Conservation (phyloP, 1,139 yeast genomes). For the Yamadazyma dushanensis region DNA sequence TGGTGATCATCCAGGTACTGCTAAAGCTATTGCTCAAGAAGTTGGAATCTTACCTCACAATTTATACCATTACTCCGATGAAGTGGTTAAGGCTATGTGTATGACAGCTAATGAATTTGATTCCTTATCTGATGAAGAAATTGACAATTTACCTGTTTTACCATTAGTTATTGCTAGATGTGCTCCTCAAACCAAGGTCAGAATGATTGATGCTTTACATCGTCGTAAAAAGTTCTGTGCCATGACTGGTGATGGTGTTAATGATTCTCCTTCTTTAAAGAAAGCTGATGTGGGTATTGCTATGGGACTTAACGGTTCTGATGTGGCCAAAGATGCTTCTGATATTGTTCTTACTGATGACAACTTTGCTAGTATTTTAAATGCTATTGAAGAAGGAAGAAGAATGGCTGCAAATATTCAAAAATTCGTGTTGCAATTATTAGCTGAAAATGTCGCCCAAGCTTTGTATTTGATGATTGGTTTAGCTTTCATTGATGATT, state of each 20-base stretch:
- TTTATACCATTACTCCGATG: constrained; percentile 60
- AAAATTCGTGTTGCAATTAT: constrained; percentile 75
- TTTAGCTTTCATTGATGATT: constrained; percentile 62
- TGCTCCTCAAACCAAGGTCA: constrained; percentile 82
- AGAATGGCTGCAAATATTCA: constrained; percentile 81
- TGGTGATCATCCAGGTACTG: constrained; percentile 85
- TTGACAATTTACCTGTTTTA: constrained; percentile 67
- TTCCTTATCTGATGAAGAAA: constrained; percentile 56
- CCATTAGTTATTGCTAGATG: constrained; percentile 84
- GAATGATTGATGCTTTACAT: constrained; percentile 81
- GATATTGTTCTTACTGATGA: constrained; percentile 76
- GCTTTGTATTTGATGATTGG: constrained; percentile 73
- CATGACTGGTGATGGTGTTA: constrained; percentile 89
- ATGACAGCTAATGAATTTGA: constrained; percentile 80
- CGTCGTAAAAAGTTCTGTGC: constrained; percentile 71
- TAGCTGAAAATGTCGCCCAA: constrained; percentile 79
- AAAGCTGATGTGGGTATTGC: constrained; percentile 85
- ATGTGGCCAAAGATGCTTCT: constrained; percentile 79
- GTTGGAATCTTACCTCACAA: constrained; percentile 81
- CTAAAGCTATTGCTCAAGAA: constrained; percentile 78
- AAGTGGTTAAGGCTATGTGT: constrained; percentile 65
- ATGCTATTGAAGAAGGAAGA: constrained; percentile 81
- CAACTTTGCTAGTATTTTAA: constrained; percentile 73
- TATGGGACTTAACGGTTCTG: constrained; percentile 83
- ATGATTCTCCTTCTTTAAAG: constrained; percentile 79